Percentiles rank a stretch among this genome's conserved stretches.
Evolutionary conservation across 2,329 filamentous ascomycete genomes (phyloP).

Genomic region (Aspergillus uvarum): DNA sequence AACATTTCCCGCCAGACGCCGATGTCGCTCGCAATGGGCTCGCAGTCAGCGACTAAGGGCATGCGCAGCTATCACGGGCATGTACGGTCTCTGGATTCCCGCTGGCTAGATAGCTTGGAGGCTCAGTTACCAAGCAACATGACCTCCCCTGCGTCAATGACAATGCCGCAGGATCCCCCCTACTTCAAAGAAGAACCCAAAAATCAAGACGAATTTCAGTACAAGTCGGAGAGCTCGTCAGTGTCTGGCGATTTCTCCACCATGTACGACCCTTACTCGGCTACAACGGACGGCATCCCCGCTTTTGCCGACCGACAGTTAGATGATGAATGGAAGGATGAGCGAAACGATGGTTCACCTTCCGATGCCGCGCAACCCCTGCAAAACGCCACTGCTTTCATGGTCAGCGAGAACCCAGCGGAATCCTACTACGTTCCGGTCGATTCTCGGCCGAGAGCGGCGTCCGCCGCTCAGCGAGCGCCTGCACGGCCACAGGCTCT

Average conservation of each 20-base stretch:
- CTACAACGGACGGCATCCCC: slow-evolving; percentile 31
- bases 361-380: slow-evolving; percentile 26
- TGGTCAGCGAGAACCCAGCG: slow-evolving; percentile 36
- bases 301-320: slow-evolving; percentile 31
- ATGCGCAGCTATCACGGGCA: slow-evolving; percentile 26
- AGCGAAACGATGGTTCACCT: slow-evolving; percentile 25
- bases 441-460: slow-evolving; percentile 26
- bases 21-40: slow-evolving; percentile 17
- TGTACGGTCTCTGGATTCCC: slow-evolving; percentile 34
- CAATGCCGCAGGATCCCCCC: slow-evolving; percentile 18
- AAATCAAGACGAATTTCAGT: slow-evolving; percentile 33
- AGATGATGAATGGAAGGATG: slow-evolving; percentile 36
- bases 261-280: slow-evolving; percentile 36
- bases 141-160: slow-evolving; percentile 27
- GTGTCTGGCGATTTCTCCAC: slow-evolving; percentile 37
- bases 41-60: slow-evolving; percentile 25
- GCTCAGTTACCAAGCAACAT: slow-evolving; percentile 33
- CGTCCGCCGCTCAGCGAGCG: slow-evolving; percentile 25
- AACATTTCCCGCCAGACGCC: slow-evolving; percentile 10
- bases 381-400: slow-evolving; percentile 34
- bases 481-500: slow-evolving; percentile 31
- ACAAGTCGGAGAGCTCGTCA: slow-evolving; percentile 39
- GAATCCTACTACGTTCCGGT: slow-evolving; percentile 30
- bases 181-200: slow-evolving; percentile 21
- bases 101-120: slow-evolving; percentile 36